Evolutionary conservation across 352 stramenopile genomes (phyloP).

Genomic region (Phytophthora fragariaefolia): DNA sequence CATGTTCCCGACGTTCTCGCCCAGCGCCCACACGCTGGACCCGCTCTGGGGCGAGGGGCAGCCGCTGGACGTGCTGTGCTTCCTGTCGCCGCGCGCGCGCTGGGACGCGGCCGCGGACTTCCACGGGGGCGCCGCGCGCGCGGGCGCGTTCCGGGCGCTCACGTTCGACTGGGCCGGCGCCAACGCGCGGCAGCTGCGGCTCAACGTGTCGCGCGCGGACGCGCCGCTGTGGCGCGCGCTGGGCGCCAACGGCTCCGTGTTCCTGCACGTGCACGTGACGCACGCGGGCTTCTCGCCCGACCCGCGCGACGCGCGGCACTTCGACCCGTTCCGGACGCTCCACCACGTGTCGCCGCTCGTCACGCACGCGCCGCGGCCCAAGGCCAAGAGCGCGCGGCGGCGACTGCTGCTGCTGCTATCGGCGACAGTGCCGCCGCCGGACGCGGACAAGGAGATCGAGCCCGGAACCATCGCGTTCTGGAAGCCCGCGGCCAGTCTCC

Average conservation of each 20-base stretch:
- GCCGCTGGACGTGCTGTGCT: conserved; percentile 61
- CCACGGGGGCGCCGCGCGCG: conserved; percentile 37
- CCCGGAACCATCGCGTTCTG: conserved; percentile 65
- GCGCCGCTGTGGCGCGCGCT: conserved; percentile 48
- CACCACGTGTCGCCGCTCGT: conserved; percentile 72
- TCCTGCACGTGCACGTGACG: conserved; percentile 78
- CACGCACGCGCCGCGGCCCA: conserved; percentile 58
- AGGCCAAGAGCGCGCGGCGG: conserved; percentile 72
- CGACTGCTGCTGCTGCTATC: conserved; percentile 60
- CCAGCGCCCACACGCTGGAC: conserved; percentile 57
- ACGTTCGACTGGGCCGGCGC: conserved; percentile 72
- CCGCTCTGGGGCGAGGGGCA: conserved; percentile 73
- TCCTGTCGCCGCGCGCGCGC: conserved; percentile 52
- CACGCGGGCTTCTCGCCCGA: conserved; percentile 56
- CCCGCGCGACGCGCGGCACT: conserved; percentile 40
- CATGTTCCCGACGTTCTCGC: conserved; percentile 70
- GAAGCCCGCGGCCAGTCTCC: conserved; percentile 77
- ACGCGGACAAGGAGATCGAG: conserved; percentile 30
- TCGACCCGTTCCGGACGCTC: conserved; percentile 64
- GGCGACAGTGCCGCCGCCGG: conserved; percentile 7
- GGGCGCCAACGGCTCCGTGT: conserved; percentile 64
- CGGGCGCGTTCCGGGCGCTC: conserved; percentile 61
- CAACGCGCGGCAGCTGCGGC: conserved; percentile 57
- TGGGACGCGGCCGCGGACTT: conserved; percentile 61
- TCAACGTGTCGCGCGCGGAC: conserved; percentile 53